Percentiles rank a stretch among this genome's conserved stretches.
Evolutionary conservation across 208 protist genomes (phyloP).

Genomic region (Porcisia deanei): DNA sequence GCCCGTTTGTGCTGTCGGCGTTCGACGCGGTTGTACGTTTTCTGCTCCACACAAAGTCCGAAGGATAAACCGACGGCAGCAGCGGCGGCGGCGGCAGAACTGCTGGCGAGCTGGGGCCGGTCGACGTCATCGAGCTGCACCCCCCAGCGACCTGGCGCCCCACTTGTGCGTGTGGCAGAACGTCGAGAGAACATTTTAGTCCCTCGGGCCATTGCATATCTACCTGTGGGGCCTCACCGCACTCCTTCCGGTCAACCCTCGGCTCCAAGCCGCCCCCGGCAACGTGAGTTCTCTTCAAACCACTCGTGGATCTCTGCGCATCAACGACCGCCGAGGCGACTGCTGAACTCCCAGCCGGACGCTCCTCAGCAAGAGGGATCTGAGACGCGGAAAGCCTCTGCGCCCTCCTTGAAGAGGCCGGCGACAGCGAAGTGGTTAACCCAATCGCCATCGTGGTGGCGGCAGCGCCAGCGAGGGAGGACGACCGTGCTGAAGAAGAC

Average conservation of each 20-base stretch:
- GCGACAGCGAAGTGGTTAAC: neutral
- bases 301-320: neutral
- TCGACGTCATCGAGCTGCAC: conserved; percentile 21
- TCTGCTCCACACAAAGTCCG: conserved; percentile 14
- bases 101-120: conserved; percentile 19
- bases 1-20: neutral
- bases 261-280: neutral
- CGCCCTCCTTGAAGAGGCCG: neutral
- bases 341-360: neutral
- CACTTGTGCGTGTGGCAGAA: neutral
- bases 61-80: conserved; percentile 17
- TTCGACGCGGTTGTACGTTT: neutral
- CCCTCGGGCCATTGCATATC: neutral
- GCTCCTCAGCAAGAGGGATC: neutral
- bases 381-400: neutral
- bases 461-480: neutral
- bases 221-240: neutral
- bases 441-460: neutral
- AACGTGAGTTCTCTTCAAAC: neutral
- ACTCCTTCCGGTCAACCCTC: neutral
- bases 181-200: neutral
- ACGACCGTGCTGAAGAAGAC: neutral
- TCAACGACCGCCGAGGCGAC: neutral
- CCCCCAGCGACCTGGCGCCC: neutral
- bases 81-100: conserved; percentile 23